phyloP scores from a whole-genome alignment of 2,329 filamentous ascomycete species.

The Neobulgaria alba region DNA sequence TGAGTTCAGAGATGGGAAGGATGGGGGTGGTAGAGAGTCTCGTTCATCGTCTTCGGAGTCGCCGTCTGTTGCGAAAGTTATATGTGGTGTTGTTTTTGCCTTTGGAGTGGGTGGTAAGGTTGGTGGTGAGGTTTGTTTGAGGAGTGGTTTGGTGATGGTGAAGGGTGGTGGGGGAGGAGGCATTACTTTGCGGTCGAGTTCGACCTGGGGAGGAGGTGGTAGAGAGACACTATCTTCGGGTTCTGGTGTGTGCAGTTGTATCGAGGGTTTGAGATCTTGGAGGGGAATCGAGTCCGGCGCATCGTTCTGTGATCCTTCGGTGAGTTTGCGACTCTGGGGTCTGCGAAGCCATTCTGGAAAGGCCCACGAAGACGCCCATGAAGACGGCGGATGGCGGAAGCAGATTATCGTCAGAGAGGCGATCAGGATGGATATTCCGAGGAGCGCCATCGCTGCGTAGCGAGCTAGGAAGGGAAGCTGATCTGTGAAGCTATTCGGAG shows the following conservation, averaged over 20 bases:
- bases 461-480: neutral
- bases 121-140: slow-evolving; percentile 35
- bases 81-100: slow-evolving; percentile 13
- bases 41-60: slow-evolving; percentile 5
- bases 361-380: too few species aligned
- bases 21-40: slow-evolving; percentile 24
- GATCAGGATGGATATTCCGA: slow-evolving; percentile 54
- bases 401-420: slow-evolving; percentile 50
- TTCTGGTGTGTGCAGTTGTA: neutral
- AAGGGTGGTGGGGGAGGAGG: slow-evolving; percentile 29
- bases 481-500: slow-evolving; percentile 28
- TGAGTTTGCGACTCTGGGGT: slow-evolving; percentile 6
- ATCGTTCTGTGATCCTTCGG: slow-evolving; percentile 9
- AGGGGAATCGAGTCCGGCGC: slow-evolving; percentile 3
- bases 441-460: slow-evolving; percentile 39
- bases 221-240: neutral
- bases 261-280: slow-evolving; percentile 1
- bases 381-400: slow-evolving; percentile 44
- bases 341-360: slow-evolving; percentile 29
- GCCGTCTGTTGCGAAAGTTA: slow-evolving; percentile 12
- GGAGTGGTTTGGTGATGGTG: slow-evolving; percentile 15
- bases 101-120: slow-evolving; percentile 34
- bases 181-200: slow-evolving; percentile 31
- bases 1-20: slow-evolving; percentile 44
- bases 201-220: slow-evolving; percentile 11